These are phyloP conservation scores for Sporothrix brunneoviolacea DNA, from an alignment of 2,329 filamentous ascomycete species.

Conservation along the genomic window DNA sequence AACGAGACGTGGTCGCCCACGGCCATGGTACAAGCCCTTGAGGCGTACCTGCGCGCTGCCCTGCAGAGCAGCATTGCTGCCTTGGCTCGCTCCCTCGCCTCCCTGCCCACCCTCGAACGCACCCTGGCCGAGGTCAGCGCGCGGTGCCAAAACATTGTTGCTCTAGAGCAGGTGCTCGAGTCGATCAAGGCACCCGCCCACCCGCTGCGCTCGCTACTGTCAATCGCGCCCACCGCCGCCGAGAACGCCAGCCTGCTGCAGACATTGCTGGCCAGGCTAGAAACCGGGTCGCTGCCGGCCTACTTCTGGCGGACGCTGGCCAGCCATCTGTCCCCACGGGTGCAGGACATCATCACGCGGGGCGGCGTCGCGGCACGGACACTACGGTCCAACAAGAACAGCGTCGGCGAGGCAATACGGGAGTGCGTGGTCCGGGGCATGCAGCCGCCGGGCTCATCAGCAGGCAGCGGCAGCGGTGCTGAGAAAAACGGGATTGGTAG, in stretches of 20 bases:
- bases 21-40: slow-evolving; percentile 67
- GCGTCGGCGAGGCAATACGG: slow-evolving; percentile 67
- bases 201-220: slow-evolving; percentile 45
- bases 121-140: slow-evolving; percentile 75
- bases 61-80: slow-evolving; percentile 72
- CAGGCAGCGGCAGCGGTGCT: slow-evolving; percentile 16
- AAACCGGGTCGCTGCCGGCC: slow-evolving; percentile 78
- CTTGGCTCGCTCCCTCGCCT: slow-evolving; percentile 67
- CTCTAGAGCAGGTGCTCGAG: slow-evolving; percentile 71
- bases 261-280: slow-evolving; percentile 67
- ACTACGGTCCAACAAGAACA: slow-evolving; percentile 66
- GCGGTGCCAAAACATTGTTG: slow-evolving; percentile 86
- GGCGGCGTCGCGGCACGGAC: slow-evolving; percentile 81
- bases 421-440: slow-evolving; percentile 79
- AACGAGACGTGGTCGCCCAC: slow-evolving; percentile 57
- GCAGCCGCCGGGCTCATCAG: slow-evolving; percentile 46
- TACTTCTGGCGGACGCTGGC: slow-evolving; percentile 94
- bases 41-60: slow-evolving; percentile 74
- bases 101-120: slow-evolving; percentile 74
- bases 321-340: slow-evolving; percentile 64
- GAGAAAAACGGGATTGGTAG: not conserved
- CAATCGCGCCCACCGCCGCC: slow-evolving; percentile 14
- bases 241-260: slow-evolving; percentile 54
- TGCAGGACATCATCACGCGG: slow-evolving; percentile 75
- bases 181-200: slow-evolving; percentile 61